These are phyloP conservation scores for Backusella macrospora DNA, from an alignment of 192 early-diverging fungal species.

Conservation along the genomic window DNA sequence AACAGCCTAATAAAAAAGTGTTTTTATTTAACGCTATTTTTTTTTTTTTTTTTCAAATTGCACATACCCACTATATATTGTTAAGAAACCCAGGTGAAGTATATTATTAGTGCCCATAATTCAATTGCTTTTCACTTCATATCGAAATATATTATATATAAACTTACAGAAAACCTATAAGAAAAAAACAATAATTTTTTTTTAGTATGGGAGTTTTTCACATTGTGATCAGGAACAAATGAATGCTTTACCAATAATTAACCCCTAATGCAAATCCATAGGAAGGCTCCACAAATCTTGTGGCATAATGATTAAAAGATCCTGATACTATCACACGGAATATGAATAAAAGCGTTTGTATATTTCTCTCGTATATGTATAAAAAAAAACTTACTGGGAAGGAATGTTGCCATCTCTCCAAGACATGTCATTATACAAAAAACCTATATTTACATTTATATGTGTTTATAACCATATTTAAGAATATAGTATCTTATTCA, in stretches of 20 bases:
- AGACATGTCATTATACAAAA: slow-evolving; percentile 79
- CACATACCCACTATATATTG: slow-evolving; percentile 29
- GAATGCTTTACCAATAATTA: slow-evolving; percentile 59
- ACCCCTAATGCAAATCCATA: slow-evolving; percentile 70
- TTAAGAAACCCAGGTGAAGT: slow-evolving; percentile 39
- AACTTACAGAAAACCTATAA: slow-evolving; percentile 29
- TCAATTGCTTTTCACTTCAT: not conserved
- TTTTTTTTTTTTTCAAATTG: not conserved
- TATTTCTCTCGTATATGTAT: not conserved
- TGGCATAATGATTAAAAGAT: slow-evolving; percentile 73
- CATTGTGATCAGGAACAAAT: not conserved
- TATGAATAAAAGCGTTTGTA: not conserved
- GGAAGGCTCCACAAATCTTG: slow-evolving; percentile 81
- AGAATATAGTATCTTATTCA: not conserved
- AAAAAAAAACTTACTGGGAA: slow-evolving; percentile 52
- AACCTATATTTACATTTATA: slow-evolving; percentile 38
- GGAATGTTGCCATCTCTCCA: slow-evolving; percentile 84
- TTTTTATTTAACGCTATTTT: not conserved
- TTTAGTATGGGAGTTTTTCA: not conserved
- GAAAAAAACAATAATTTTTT: too few relatives aligned
- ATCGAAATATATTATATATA: not conserved
- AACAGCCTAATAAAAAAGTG: slow-evolving; percentile 17
- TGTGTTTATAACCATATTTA: not conserved
- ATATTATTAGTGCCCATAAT: slow-evolving; percentile 13
- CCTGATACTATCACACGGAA: slow-evolving; percentile 50